phyloP scores from a whole-genome alignment of 495 filamentous ascomycete genomes.

The Lasiosphaeriaceae sp. region DNA sequence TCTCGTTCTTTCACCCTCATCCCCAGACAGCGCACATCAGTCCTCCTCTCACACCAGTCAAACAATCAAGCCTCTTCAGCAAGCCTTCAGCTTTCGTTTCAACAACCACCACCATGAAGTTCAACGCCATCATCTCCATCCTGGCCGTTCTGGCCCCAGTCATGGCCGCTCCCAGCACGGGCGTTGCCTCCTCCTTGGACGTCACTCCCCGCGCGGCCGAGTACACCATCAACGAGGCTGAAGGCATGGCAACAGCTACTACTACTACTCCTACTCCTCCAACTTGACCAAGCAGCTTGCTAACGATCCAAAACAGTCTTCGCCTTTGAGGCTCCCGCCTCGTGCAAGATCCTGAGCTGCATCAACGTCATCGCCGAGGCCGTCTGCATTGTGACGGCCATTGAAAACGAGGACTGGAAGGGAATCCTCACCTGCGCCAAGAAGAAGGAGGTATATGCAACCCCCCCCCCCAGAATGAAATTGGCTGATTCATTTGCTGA shows the following conservation, averaged over 20 bases:
- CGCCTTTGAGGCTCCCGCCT: conserved; percentile 9
- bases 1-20: neutral
- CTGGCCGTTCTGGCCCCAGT: conserved; percentile 4
- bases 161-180: conserved; percentile 7
- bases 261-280: neutral
- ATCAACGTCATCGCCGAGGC: conserved; percentile 16
- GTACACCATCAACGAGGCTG: conserved; percentile 14
- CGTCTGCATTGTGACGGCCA: conserved; percentile 16
- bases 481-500: neutral
- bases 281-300: neutral
- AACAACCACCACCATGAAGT: conserved; percentile 7
- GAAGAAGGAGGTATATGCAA: conserved; percentile 13
- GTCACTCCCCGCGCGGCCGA: conserved; percentile 9
- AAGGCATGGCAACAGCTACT: conserved; percentile 6
- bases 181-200: conserved; percentile 4
- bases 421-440: conserved; percentile 17
- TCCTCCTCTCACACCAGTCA: neutral
- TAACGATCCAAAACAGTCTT: conserved; percentile 11
- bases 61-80: neutral
- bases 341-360: conserved; percentile 17
- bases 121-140: conserved; percentile 10
- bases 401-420: conserved; percentile 13
- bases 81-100: neutral
- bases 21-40: neutral
- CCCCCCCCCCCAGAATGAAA: neutral